Base-by-base conservation (phyloP, 2,329 filamentous ascomycete species). In the Colletotrichum phormii region DNA sequence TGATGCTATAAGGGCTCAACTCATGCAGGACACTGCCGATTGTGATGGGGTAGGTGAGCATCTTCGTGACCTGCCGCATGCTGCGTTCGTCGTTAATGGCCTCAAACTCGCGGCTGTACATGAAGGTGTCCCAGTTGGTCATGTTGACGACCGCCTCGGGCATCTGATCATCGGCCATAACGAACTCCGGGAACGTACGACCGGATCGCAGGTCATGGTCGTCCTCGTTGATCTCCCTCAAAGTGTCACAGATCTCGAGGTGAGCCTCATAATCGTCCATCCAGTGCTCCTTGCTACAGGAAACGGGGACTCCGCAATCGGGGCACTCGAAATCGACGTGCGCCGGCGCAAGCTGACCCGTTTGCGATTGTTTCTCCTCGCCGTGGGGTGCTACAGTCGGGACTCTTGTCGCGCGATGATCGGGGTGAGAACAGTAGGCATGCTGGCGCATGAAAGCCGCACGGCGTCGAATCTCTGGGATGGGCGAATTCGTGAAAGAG, bases 91-190 rank as follows among this genome's bases (percentile, higher is more conserved):
- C 91, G 81, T 99, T 95, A 80, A 99, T 92, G 5, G 97, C 97
- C 76, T 93, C 90, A 78, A 97, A 98, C 78, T 97, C 93, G 78
- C 97, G 89, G 3, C 95, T 97, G 81, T 98, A 99, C 79, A 99
- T 86, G 77, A 97, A 94, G 0, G 97, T 98, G 82, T 99, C 97
- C 97, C 97, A 99, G 82, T 97, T 99, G 55, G 93, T 97, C 93
- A 99, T 95, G 83, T 99, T 99, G 76, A 98, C 91, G 76, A 97
- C 88, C 42, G 95, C 94, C 81, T 98, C 96, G 76, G 98, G 95
- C 81, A 98, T 91, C 84, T 98, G 95, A 67, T 92, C 88, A 15
- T 93, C 94, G 0, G 97, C 95, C 80, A 98, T 97, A 74, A 95
- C 91, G 79, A 97, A 98, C 82, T 99, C 97, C 15, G 94, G 92